Evolutionary conservation across 1,284 basidiomycete genomes (phyloP), one percentile per base, ranked within the genome.

Genomic region (Cryptococcus neoformans): DNA sequence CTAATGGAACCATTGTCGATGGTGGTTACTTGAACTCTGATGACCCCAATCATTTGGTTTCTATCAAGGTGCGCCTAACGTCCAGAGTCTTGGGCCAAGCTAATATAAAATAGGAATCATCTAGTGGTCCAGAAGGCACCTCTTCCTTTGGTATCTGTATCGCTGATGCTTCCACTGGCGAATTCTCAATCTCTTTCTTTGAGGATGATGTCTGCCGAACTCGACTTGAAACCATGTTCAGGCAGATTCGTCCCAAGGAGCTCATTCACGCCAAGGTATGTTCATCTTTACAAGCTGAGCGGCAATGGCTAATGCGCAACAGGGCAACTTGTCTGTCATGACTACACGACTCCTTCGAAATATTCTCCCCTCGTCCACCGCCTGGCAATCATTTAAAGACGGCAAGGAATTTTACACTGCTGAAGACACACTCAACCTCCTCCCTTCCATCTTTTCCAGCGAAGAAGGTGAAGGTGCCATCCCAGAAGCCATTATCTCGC

Each of bases 1-100:
- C 96, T 0, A 92, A 92, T 57, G 96, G 96, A 7, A 99, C 96
- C 0, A 87, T 99, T 35, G 89, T 98, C 54, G 96, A 99, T 67
- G 86, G 87, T 6, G 85, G 87, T 46, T 86, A 96, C 57, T 82
- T 99, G 34, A 89, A 85, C 1, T 90, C 97, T 59, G 96, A 99
- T 64, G 89, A 98, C 78, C 91, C 91, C 3, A 92, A 90, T 17
- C 96, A 99, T 74, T 98, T 94, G 68, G 84, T 99, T 14, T 87
- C 92, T 3, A 87, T 99, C 75, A 88, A 88, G 56, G 94, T 79
- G 44, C 16, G 8, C 34, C 10, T 12, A 21, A 21, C 6, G 39
- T 8, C 45, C 34, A 49, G 17, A 5, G 16, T 41, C 14, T 2
- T 34, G 38, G 17, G 17, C 8, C 21, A 14, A 4, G 16, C 6